A percentile compares a stretch with the other conserved stretches of the same genome.
Conservation (phyloP, 176 grass and related monocot genomes). For the Olyra latifolia region DNA sequence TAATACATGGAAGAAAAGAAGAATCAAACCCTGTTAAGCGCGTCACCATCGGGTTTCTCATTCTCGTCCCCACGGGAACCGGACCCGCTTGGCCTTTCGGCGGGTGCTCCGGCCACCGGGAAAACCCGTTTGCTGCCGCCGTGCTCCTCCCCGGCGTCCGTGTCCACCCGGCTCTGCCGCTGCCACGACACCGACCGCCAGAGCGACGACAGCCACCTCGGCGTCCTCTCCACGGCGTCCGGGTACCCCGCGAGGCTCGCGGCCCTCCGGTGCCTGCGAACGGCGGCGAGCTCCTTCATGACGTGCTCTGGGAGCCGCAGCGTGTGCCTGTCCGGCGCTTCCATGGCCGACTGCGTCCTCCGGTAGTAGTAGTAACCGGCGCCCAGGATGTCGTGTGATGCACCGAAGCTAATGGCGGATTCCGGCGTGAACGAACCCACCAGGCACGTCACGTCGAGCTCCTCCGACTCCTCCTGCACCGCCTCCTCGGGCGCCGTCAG, state of each 20-base stretch:
- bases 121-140: conserved; percentile 39
- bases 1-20: background rate
- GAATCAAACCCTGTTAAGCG: conserved; percentile 61
- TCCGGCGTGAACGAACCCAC: conserved; percentile 31
- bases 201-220: conserved; percentile 44
- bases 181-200: conserved; percentile 56
- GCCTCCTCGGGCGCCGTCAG: background rate
- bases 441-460: conserved; percentile 29
- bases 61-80: background rate
- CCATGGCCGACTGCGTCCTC: conserved; percentile 46
- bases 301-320: conserved; percentile 65
- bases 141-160: conserved; percentile 30
- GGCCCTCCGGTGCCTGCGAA: conserved; percentile 54
- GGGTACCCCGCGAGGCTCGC: conserved; percentile 60
- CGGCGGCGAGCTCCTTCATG: conserved; percentile 61
- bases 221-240: conserved; percentile 30
- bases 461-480: conserved; percentile 22
- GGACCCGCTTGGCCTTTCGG: conserved; percentile 4
- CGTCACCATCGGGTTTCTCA: conserved; percentile 14
- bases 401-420: conserved; percentile 33
- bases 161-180: conserved; percentile 25
- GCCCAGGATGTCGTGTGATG: conserved; percentile 10
- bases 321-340: conserved; percentile 55
- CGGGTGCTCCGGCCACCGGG: conserved; percentile 16
- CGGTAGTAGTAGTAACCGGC: conserved; percentile 30